phyloP scores from a whole-genome alignment of 2,329 filamentous ascomycete species.

The Arthrinium phaeospermum region DNA sequence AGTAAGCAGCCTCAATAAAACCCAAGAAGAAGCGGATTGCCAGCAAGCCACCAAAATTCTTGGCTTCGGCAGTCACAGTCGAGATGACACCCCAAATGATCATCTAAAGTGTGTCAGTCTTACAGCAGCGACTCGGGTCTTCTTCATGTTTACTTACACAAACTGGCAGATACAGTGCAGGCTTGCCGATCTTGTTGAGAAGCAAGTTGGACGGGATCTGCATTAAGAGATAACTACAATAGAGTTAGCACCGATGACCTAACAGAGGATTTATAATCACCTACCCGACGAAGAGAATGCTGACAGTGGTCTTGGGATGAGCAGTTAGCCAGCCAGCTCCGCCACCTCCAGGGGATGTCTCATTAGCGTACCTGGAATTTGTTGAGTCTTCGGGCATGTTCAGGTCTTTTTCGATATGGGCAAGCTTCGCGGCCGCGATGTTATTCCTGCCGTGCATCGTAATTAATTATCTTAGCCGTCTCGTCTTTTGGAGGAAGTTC shows the following conservation, averaged over 20 bases:
- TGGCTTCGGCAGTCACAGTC: conserved; percentile 44
- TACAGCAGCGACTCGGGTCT: not conserved
- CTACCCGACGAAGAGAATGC: conserved; percentile 57
- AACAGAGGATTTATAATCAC: conserved; percentile 20
- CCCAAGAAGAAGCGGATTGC: conserved; percentile 50
- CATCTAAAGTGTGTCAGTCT: conserved; percentile 41
- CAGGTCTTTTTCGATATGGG: conserved; percentile 48
- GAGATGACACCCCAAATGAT: conserved; percentile 56
- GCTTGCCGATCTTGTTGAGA: conserved; percentile 56
- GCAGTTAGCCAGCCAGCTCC: conserved; percentile 18
- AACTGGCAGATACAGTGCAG: conserved; percentile 50
- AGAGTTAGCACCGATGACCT: not conserved
- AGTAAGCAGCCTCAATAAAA: conserved; percentile 51
- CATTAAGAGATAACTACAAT: conserved; percentile 51
- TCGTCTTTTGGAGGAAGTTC: too few species aligned
- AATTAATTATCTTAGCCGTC: conserved; percentile 33
- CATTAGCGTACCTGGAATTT: conserved; percentile 42
- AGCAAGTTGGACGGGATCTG: conserved; percentile 58
- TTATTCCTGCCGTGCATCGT: too few species aligned
- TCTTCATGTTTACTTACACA: conserved; percentile 43
- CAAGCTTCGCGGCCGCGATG: conserved; percentile 60
- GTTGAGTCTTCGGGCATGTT: conserved; percentile 36
- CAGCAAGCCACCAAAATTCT: conserved; percentile 43
- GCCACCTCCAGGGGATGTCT: not conserved
- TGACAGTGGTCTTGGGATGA: conserved; percentile 48